These are phyloP conservation scores for Dendrobium officinale DNA, from an alignment of 106 monocot genomes.

Conservation along the genomic window DNA sequence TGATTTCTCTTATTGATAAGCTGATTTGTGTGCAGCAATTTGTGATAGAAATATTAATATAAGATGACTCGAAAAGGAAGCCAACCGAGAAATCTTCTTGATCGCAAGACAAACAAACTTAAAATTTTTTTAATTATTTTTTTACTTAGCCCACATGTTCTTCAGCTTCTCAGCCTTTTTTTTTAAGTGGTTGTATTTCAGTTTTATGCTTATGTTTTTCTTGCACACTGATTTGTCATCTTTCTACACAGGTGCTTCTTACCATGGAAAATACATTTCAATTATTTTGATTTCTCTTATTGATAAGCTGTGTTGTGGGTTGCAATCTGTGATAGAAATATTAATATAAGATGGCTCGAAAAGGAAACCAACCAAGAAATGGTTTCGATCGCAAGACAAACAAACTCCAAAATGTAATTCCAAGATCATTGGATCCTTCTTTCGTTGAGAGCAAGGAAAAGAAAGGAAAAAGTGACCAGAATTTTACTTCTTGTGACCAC, in stretches of 20 bases:
- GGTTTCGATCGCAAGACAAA: slow-evolving; percentile 21
- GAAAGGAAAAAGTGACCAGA: slow-evolving; percentile 14
- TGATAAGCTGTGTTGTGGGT: background rate
- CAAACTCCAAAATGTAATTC: slow-evolving; percentile 20
- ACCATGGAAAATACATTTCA: slow-evolving; percentile 1
- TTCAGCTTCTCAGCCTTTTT: background rate
- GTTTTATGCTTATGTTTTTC: background rate
- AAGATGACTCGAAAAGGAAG: slow-evolving; percentile 68
- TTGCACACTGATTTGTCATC: background rate
- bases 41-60: background rate
- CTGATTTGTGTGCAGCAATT: background rate
- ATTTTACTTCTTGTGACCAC: slow-evolving; percentile 5
- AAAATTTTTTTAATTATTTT: slow-evolving; percentile 6
- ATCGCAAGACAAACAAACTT: slow-evolving; percentile 20
- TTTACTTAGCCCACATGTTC: too few relatives aligned
- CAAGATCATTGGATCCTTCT: slow-evolving; percentile 18
- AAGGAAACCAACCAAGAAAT: slow-evolving; percentile 55
- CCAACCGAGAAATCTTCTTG: slow-evolving; percentile 38
- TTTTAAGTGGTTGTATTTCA: background rate
- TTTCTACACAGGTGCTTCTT: slow-evolving; percentile 1
- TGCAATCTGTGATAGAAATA: background rate
- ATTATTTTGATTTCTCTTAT: background rate
- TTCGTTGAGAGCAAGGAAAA: slow-evolving; percentile 22
- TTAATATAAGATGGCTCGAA: slow-evolving; percentile 50
- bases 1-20: background rate